Evolutionary conservation across 805 yeast genomes (phyloP), one percentile per base, ranked within the genome.

Genomic region (Teunomyces cretensis): DNA sequence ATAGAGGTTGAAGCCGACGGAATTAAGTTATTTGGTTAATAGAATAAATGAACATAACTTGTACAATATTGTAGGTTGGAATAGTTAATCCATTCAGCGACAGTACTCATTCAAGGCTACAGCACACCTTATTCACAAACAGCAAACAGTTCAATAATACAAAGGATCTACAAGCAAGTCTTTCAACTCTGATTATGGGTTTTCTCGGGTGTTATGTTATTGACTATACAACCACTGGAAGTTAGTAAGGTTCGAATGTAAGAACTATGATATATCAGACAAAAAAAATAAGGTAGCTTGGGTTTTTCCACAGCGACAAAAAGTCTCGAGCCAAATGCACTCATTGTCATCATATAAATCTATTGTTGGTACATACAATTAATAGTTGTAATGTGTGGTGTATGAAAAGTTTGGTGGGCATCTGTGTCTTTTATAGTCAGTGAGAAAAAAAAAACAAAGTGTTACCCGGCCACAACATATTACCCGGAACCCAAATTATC

Each of bases 301-400:
- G 82, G 76, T 88, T 87, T 88, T 88, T 90, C 97, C 96, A 90
- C 97, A 90, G 78, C 91, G 90, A 86, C 90, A 76, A 68, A 75
- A 77, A 65, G 86, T 86, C 96, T 89, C 96, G 96, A 90, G 97
- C 96, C 97, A 90, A 90, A 90, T 90, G 97, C 97, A 88, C 96
- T 90, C 97, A 72, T 72, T 54, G 84, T 88, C 96, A 88, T 88
- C 96, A 88, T 80, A 50, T 67, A 48, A 60, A 50, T 27, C 28
- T 22, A 19, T 35, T 19, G 9, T 35, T 35, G 24, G 38, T 35
- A 35, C 38, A 35, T 35, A 35, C 38, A 35, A 17, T 35, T 35
- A 35, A 35, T 35, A 24, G n/a, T 35, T 19, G 28, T 9, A 12
- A 35, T 22, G 8, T 8, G 7, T 19, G 19, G 26, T 19, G 22